Base-by-base conservation (phyloP, 768 basidiomycete genomes). In the Termitomyces sp. region DNA sequence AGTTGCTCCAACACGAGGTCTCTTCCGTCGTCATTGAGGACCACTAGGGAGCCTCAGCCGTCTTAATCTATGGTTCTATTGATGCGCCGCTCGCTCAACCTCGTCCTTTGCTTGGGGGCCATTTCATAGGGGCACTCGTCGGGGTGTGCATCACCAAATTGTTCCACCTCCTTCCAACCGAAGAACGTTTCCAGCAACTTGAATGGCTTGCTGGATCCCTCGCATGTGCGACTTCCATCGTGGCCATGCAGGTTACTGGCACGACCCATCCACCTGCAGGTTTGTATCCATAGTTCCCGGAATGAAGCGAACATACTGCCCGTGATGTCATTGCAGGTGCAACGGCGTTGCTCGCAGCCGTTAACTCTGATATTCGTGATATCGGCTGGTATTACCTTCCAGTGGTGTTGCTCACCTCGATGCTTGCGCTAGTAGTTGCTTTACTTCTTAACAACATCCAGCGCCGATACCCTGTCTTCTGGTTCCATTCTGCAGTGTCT, bases 191-290 rank as follows among this genome's bases (percentile, higher is more conserved):
- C 64, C 60, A 75, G 30, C 66, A 80, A n/a, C 65, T 82, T 30
- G 61, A 72, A 48, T 85, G 82, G 82, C 70, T 85, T 13, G 75
- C 77, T 9, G 81, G 72, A 5, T 78, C 79, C 0, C 66, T 83
- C 1, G 74, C 80, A 0, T 77, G 76, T 55, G 77, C 78, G 1
- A 62, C 70, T 16, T 56, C 77, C 26, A 66, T 81, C 40, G 77
- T 81, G 18, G 64, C 72, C 26, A 83, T 84, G 83, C 80, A 82
- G 62, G 70, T 83, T 52, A 81, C 81, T 9, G 67, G 67, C 10
- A 84, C 79, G 6, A 77, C 75, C 9, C 83, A 84, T 64, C 83
- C 83, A 3, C 83, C 83, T 23, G 82, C 81, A 53, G 84, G 77
- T 75, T 40, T 33, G 64, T 46, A 50, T 16, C 16, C 16, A 0